Evolutionary conservation across 768 basidiomycete genomes (phyloP).

Genomic region (Lactarius pseudohatsudake): DNA sequence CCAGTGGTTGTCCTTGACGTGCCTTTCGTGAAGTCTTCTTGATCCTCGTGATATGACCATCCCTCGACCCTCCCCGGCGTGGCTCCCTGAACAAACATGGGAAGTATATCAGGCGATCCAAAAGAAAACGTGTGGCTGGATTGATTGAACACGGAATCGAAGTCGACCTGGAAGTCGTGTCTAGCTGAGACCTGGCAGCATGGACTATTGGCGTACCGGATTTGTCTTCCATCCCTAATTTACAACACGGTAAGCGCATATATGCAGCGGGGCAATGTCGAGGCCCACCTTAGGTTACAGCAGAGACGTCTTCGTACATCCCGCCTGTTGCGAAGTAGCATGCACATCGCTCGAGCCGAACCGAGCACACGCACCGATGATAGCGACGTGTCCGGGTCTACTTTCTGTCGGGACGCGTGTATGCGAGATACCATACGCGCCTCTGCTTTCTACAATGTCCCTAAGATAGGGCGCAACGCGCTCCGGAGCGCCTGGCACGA

Average conservation of each 20-base stretch:
- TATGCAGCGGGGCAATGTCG: constrained; percentile 4
- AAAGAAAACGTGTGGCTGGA: constrained; percentile 78
- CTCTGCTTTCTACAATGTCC: constrained; percentile 60
- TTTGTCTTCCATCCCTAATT: constrained; percentile 82
- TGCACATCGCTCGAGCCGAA: background rate
- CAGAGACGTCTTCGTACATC: constrained; percentile 90
- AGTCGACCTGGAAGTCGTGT: constrained; percentile 50
- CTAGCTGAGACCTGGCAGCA: background rate
- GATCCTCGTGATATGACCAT: constrained; percentile 75
- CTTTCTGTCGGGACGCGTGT: constrained; percentile 88
- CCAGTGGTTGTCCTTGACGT: background rate
- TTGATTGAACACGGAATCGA: constrained; percentile 87
- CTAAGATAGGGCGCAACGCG: constrained; percentile 75
- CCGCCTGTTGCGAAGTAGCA: constrained; percentile 46
- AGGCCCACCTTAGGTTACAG: constrained; percentile 69
- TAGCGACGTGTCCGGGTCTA: constrained; percentile 84
- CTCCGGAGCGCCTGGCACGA: constrained; percentile 50
- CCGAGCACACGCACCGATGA: constrained; percentile 56
- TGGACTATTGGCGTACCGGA: constrained; percentile 47
- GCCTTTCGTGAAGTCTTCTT: constrained; percentile 89
- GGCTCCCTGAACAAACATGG: constrained; percentile 82
- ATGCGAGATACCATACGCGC: constrained; percentile 83
- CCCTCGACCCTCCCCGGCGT: constrained; percentile 64
- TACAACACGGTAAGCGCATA: constrained; percentile 21
- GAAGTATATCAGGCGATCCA: constrained; percentile 85